Conservation (phyloP, 176 grass and related monocot genomes). For the Cenchrus americanus region DNA sequence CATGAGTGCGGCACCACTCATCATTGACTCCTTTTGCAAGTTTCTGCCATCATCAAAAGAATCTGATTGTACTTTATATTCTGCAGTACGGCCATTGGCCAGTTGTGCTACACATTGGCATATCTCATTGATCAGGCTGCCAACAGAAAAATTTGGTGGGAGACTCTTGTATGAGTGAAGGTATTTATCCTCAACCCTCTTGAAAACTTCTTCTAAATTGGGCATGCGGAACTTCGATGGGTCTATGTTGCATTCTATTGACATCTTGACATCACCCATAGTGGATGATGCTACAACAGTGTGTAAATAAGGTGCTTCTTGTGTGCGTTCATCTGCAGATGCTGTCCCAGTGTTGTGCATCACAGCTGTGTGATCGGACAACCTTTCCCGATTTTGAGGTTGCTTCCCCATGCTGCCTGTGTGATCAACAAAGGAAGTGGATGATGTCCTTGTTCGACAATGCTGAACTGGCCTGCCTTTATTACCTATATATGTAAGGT, state of each 20-base stretch:
- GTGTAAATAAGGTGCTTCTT: constrained; percentile 38
- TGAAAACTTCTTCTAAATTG: constrained; percentile 59
- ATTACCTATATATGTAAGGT: constrained; percentile 40
- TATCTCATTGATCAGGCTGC: constrained; percentile 60
- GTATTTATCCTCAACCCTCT: constrained; percentile 64
- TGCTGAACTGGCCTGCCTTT: constrained; percentile 21
- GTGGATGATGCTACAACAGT: constrained; percentile 68
- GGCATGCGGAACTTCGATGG: constrained; percentile 55
- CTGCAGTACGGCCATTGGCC: constrained; percentile 28
- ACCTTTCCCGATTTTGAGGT: background rate
- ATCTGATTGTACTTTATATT: constrained; percentile 35
- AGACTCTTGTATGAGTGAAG: constrained; percentile 56
- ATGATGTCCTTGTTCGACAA: constrained; percentile 5
- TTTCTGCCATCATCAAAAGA: background rate
- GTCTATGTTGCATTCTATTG: constrained; percentile 44
- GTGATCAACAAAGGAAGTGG: constrained; percentile 32
- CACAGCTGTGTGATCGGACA: background rate
- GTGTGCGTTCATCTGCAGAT: constrained; percentile 34
- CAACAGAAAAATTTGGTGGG: constrained; percentile 63
- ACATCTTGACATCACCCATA: constrained; percentile 65
- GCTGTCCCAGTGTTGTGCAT: constrained; percentile 24
- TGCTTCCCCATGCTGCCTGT: background rate
- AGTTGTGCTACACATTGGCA: constrained; percentile 58
- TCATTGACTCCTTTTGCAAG: constrained; percentile 9
- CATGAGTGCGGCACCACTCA: background rate